These are phyloP conservation scores for Juglanconis juglandina DNA, from an alignment of 2,329 filamentous ascomycete genomes.

Conservation along the genomic window DNA sequence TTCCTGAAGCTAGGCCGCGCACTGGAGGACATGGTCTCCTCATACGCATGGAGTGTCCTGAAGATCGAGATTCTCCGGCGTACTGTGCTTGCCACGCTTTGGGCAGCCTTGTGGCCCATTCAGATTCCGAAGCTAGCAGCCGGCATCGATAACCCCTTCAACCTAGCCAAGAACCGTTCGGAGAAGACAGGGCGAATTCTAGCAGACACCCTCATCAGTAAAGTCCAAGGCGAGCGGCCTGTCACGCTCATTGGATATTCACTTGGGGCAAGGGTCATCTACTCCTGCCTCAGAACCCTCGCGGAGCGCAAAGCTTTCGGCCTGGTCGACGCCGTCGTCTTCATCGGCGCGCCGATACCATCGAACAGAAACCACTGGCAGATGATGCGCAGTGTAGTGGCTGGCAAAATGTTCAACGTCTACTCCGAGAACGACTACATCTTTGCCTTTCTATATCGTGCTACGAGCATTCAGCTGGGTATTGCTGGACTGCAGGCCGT, in stretches of 20 bases:
- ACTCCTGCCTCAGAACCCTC: constrained; percentile 72
- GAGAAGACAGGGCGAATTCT: constrained; percentile 78
- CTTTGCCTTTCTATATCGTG: constrained; percentile 81
- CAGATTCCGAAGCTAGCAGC: constrained; percentile 63
- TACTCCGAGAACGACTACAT: constrained; percentile 86
- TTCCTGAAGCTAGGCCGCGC: constrained; percentile 73
- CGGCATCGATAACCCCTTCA: constrained; percentile 78
- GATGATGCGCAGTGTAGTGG: constrained; percentile 71
- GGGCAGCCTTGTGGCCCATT: constrained; percentile 68
- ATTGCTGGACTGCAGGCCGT: constrained; percentile 80
- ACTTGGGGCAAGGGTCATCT: constrained; percentile 77
- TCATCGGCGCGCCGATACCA: constrained; percentile 79
- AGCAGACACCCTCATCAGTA: constrained; percentile 78
- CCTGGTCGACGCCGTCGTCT: constrained; percentile 74
- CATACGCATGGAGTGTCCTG: constrained; percentile 70
- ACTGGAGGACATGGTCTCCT: constrained; percentile 68
- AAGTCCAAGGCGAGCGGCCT: constrained; percentile 75
- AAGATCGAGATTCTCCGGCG: constrained; percentile 72
- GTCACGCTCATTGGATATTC: constrained; percentile 81
- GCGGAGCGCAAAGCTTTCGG: constrained; percentile 79
- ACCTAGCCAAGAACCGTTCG: constrained; percentile 69
- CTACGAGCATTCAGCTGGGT: constrained; percentile 76
- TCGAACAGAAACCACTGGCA: constrained; percentile 72
- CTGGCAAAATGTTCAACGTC: constrained; percentile 80
- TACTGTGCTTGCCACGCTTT: constrained; percentile 65